Conservation (phyloP, 331 rosid species). For the Malus hybrid region DNA sequence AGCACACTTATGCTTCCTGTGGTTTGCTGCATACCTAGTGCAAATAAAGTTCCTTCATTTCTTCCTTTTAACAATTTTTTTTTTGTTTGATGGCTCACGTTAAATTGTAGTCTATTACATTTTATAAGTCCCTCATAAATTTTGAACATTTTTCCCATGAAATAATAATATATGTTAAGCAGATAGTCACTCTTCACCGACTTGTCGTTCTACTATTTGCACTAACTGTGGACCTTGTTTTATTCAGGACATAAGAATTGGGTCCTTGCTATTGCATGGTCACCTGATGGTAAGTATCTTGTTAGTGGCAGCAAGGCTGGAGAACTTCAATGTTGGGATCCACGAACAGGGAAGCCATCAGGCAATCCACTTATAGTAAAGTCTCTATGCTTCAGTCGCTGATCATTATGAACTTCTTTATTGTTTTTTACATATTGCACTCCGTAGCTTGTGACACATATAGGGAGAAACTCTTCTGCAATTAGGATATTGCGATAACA, state of each 20-base stretch:
- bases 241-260: conserved; percentile 80
- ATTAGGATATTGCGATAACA: neutral
- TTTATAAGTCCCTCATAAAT: neutral
- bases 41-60: neutral
- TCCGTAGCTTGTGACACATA: neutral
- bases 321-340: conserved; percentile 89
- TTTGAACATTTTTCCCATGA: neutral
- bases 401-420: neutral
- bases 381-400: conserved; percentile 8
- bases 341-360: conserved; percentile 69
- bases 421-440: neutral
- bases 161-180: neutral
- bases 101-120: neutral
- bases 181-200: neutral
- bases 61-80: neutral
- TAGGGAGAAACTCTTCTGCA: neutral
- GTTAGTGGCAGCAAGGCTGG: conserved; percentile 94
- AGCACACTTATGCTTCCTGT: neutral
- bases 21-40: neutral
- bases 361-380: conserved; percentile 65
- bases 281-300: conserved; percentile 87
- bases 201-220: neutral
- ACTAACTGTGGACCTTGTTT: conserved; percentile 5
- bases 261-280: conserved; percentile 97
- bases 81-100: neutral